Percentiles rank a stretch among this genome's conserved stretches.
phyloP scores from a whole-genome alignment of 116 monocot genomes.

The Dioscorea cayenensis region DNA sequence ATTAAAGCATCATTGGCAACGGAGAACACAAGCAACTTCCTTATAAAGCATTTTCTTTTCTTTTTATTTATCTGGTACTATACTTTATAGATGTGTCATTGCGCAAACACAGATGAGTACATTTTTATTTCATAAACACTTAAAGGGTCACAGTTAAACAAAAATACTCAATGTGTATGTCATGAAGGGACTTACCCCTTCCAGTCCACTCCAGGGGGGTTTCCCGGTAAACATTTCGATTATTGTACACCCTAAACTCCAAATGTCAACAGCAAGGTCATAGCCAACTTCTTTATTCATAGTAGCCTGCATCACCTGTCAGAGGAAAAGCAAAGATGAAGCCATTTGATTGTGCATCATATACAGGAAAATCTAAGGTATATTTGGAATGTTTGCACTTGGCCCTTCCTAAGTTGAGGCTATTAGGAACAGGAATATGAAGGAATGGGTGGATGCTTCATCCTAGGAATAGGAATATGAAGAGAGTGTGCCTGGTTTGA shows the following conservation, averaged over 20 bases:
- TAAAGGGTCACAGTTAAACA: not conserved
- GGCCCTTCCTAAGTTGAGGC: too few species aligned
- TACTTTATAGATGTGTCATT: not conserved
- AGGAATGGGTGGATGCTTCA: too few species aligned
- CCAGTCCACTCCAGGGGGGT: conserved; percentile 90
- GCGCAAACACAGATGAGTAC: not conserved
- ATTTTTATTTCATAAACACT: not conserved
- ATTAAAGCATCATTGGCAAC: not conserved
- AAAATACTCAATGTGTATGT: not conserved
- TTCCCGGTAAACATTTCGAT: conserved; percentile 98
- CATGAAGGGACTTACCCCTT: conserved; percentile 52
- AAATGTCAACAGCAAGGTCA: conserved; percentile 95
- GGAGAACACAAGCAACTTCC: not conserved
- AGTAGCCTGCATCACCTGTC: conserved; percentile 85
- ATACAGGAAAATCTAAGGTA: too few species aligned
- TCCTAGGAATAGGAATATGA: too few species aligned
- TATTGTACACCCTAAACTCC: conserved; percentile 98
- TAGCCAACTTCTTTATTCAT: conserved; percentile 77
- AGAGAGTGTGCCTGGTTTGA: too few species aligned
- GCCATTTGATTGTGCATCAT: not conserved
- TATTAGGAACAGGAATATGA: too few species aligned
- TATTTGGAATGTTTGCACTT: too few species aligned
- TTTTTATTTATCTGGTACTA: not conserved
- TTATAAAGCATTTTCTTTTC: not conserved
- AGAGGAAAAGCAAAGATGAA: not conserved